Evolutionary conservation across 208 protist genomes (phyloP).

Genomic region (Acanthamoeba triangularis): DNA sequence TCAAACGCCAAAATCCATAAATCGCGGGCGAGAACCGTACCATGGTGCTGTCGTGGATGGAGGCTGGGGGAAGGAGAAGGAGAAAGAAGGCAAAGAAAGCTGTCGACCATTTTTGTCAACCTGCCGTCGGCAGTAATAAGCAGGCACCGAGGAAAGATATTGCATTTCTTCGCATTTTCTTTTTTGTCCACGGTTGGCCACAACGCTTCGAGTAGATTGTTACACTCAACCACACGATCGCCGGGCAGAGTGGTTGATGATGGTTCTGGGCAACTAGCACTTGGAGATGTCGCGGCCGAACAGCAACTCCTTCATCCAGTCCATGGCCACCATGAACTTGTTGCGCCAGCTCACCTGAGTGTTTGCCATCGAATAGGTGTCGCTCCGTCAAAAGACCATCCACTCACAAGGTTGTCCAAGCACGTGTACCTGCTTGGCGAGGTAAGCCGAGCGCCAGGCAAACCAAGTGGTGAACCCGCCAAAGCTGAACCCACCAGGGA

Average conservation of each 20-base stretch:
- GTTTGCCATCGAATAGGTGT: no score
- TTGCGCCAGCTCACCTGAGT: conserved; percentile 55
- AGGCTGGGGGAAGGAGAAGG: conserved; percentile 43
- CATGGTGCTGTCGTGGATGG: conserved; percentile 59
- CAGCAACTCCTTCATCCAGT: conserved; percentile 51
- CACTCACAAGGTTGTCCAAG: background rate
- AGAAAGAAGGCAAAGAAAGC: background rate
- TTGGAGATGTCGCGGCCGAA: conserved; percentile 63
- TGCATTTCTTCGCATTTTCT: background rate
- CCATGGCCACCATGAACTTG: conserved; percentile 62
- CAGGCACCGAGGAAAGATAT: background rate
- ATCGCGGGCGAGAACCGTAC: background rate
- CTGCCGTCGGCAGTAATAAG: background rate
- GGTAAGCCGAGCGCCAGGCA: conserved; percentile 27
- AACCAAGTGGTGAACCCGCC: conserved; percentile 57
- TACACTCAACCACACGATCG: no score
- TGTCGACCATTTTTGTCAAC: background rate
- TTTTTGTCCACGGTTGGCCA: no score
- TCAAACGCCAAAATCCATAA: background rate
- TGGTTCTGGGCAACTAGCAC: background rate
- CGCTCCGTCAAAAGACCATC: background rate
- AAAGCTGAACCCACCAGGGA: conserved; percentile 39
- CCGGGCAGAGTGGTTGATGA: no score
- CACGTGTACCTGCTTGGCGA: background rate
- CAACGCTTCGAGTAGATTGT: no score